These are phyloP conservation scores for Uncinocarpus reesii DNA, from an alignment of 2,329 filamentous ascomycete species.

Conservation along the genomic window DNA sequence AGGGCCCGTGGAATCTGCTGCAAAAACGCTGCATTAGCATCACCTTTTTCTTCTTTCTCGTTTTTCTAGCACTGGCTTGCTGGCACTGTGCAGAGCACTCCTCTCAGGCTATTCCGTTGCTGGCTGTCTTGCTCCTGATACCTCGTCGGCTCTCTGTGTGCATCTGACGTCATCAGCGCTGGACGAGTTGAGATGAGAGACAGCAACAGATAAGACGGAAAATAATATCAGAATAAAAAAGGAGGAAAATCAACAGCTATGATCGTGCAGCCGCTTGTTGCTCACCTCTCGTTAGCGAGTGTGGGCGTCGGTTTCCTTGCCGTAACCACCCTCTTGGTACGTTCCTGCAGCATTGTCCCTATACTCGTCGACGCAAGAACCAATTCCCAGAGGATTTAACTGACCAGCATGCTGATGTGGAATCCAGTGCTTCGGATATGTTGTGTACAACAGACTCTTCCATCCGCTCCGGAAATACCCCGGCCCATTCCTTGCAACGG, in stretches of 20 bases:
- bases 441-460: conserved; percentile 15
- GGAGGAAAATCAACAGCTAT: background rate
- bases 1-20: background rate
- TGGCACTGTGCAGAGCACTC: too few relatives aligned
- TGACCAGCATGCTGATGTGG: background rate
- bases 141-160: too few relatives aligned
- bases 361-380: too few relatives aligned
- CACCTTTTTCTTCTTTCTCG: background rate
- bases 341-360: too few relatives aligned
- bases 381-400: too few relatives aligned
- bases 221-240: too few relatives aligned
- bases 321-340: conserved; percentile 8
- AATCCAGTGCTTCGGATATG: conserved; percentile 12
- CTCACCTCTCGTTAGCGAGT: conserved; percentile 10
- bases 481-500: conserved; percentile 15
- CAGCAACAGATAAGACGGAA: conserved; percentile 4
- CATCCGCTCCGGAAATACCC: conserved; percentile 16
- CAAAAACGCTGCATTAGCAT: too few relatives aligned
- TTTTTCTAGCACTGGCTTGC: background rate
- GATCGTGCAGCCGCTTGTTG: conserved; percentile 14
- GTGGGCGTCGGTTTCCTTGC: conserved; percentile 11
- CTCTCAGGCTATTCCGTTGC: too few relatives aligned
- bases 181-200: conserved; percentile 4
- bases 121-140: too few relatives aligned
- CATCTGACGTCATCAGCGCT: conserved; percentile 11